Conservation (phyloP, 1,139 yeast genomes). For the Debaryomyces singareniensis region DNA sequence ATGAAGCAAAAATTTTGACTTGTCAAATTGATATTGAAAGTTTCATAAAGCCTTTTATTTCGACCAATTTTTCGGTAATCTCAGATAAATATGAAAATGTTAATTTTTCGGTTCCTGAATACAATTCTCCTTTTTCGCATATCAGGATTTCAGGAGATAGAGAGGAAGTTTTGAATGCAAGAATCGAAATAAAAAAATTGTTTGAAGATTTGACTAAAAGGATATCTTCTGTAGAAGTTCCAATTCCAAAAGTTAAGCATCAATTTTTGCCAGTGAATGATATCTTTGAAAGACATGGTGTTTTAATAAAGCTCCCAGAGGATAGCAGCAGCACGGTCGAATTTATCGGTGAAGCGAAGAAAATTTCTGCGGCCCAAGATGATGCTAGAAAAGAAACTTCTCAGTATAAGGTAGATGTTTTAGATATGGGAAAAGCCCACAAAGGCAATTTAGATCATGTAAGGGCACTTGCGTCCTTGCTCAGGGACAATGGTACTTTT, state of each 20-base stretch:
- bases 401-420: conserved; percentile 50
- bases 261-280: conserved; percentile 41
- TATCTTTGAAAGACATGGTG: conserved; percentile 48
- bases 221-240: conserved; percentile 29
- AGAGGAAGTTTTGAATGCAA: conserved; percentile 46
- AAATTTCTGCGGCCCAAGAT: conserved; percentile 58
- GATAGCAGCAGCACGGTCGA: conserved; percentile 42
- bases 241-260: conserved; percentile 38
- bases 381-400: conserved; percentile 46
- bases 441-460: conserved; percentile 76
- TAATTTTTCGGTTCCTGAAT: conserved; percentile 30
- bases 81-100: conserved; percentile 18
- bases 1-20: conserved; percentile 58
- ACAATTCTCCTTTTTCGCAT: conserved; percentile 18
- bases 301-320: conserved; percentile 55
- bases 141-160: conserved; percentile 58
- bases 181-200: conserved; percentile 38
- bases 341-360: conserved; percentile 58
- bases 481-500: conserved; percentile 45
- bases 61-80: conserved; percentile 15
- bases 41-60: conserved; percentile 48
- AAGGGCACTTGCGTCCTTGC: conserved; percentile 61
- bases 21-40: conserved; percentile 43
- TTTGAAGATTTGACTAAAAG: conserved; percentile 41
- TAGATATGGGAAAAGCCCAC: conserved; percentile 85